Evolutionary conservation across 2,329 filamentous ascomycete genomes (phyloP).

Genomic region (Hypoxylon sp.): DNA sequence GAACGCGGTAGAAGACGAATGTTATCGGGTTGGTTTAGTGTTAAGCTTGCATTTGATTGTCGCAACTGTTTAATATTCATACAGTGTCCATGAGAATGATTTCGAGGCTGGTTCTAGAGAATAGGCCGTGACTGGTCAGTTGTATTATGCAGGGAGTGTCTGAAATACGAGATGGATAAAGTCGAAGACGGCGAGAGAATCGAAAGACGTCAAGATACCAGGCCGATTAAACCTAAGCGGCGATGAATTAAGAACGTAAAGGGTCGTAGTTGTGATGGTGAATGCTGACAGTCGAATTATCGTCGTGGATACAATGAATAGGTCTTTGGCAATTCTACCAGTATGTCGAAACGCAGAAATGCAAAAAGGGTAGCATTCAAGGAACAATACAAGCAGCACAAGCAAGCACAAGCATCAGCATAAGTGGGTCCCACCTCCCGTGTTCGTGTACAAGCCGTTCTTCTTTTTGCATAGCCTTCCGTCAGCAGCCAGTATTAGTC

Average conservation of each 20-base stretch:
- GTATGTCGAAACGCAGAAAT: conserved; percentile 43
- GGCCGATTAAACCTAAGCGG: conserved; percentile 23
- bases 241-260: conserved; percentile 22
- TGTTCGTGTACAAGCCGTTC: conserved; percentile 39
- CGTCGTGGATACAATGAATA: conserved; percentile 31
- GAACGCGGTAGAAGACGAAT: conserved; percentile 43
- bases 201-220: conserved; percentile 37
- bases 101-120: conserved; percentile 18
- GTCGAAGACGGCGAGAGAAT: conserved; percentile 41
- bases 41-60: conserved; percentile 30
- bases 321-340: conserved; percentile 21
- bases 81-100: conserved; percentile 29
- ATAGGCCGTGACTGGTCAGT: conserved; percentile 29
- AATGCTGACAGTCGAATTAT: conserved; percentile 26
- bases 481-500: conserved; percentile 31
- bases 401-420: conserved; percentile 35
- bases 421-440: conserved; percentile 35
- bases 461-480: conserved; percentile 43
- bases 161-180: conserved; percentile 48
- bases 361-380: conserved; percentile 43
- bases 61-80: conserved; percentile 5
- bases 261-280: conserved; percentile 24
- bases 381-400: conserved; percentile 1
- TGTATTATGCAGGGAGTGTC: conserved; percentile 42
- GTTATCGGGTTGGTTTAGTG: conserved; percentile 25